phyloP scores from a whole-genome alignment of 768 basidiomycete species.

The Mrakia gelida region DNA sequence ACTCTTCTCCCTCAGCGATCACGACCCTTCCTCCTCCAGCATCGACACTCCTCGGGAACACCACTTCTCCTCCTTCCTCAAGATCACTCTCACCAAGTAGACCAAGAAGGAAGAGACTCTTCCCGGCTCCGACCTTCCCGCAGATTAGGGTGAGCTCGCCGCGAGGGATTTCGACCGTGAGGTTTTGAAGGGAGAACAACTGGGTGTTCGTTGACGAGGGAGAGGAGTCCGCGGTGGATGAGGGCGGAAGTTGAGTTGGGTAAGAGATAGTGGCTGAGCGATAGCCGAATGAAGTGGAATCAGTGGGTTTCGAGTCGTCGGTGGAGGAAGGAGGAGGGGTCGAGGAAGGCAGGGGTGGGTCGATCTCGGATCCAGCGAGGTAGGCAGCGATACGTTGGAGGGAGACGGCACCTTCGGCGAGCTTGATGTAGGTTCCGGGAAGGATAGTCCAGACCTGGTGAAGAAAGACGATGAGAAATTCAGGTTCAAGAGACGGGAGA shows the following conservation, averaged over 20 bases:
- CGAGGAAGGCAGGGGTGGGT: not conserved
- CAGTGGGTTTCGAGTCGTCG: not conserved
- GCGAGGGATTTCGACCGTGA: slow-evolving; percentile 69
- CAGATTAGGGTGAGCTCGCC: slow-evolving; percentile 78
- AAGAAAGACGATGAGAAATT: slow-evolving; percentile 56
- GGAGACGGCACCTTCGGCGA: slow-evolving; percentile 79
- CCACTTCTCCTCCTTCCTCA: not conserved
- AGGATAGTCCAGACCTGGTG: slow-evolving; percentile 44
- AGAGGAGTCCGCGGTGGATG: not conserved
- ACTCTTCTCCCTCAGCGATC: not conserved
- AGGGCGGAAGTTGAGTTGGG: not conserved
- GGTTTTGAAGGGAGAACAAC: slow-evolving; percentile 70
- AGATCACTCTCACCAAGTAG: slow-evolving; percentile 84
- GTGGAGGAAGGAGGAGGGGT: not conserved
- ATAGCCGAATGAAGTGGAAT: not conserved
- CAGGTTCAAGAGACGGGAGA: not conserved
- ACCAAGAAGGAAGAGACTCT: slow-evolving; percentile 75
- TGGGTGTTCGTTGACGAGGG: slow-evolving; percentile 50
- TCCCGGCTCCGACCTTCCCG: slow-evolving; percentile 83
- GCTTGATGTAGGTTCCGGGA: slow-evolving; percentile 85
- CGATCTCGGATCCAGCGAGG: slow-evolving; percentile 67
- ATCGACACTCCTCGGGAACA: slow-evolving; percentile 13
- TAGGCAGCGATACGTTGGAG: slow-evolving; percentile 89
- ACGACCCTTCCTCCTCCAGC: too few relatives aligned
- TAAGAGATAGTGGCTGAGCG: not conserved